These are phyloP conservation scores for Sclerotiophoma versabilis DNA, from an alignment of 2,329 filamentous ascomycete genomes.

Conservation along the genomic window DNA sequence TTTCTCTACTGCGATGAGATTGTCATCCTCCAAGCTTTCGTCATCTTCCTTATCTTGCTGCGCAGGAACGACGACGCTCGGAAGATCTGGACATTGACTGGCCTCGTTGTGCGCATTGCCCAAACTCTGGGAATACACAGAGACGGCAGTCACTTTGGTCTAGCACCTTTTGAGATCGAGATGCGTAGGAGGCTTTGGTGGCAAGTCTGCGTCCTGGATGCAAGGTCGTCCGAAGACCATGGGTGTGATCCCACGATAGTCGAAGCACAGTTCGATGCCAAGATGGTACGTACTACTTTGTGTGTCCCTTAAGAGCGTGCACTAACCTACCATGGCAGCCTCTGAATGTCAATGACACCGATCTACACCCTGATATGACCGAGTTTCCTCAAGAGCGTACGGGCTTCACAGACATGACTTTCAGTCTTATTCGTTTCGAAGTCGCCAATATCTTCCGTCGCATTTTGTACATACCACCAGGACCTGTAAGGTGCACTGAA, in stretches of 20 bases:
- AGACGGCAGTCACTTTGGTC: conserved; percentile 62
- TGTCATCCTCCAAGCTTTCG: conserved; percentile 67
- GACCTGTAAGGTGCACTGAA: conserved; percentile 51
- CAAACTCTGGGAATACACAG: conserved; percentile 68
- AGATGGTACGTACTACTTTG: conserved; percentile 46
- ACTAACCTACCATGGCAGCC: conserved; percentile 45
- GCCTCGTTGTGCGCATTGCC: conserved; percentile 64
- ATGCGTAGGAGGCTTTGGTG: conserved; percentile 68
- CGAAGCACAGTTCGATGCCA: conserved; percentile 66
- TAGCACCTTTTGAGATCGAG: conserved; percentile 67
- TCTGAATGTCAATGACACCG: conserved; percentile 63
- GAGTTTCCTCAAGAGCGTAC: conserved; percentile 56
- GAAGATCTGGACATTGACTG: conserved; percentile 66
- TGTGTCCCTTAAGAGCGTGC: no score
- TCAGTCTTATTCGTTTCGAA: conserved; percentile 62
- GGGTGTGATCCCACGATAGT: conserved; percentile 67
- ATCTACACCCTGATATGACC: conserved; percentile 59
- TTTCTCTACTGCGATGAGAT: conserved; percentile 69
- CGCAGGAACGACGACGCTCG: conserved; percentile 60
- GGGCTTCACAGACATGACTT: conserved; percentile 66
- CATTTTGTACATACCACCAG: conserved; percentile 55
- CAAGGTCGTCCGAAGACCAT: conserved; percentile 67
- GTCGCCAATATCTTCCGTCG: conserved; percentile 57
- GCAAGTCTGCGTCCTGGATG: conserved; percentile 66
- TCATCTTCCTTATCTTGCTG: conserved; percentile 66